phyloP scores from a whole-genome alignment of 1,139 yeast genomes.

The Sugiyamaella novakii region DNA sequence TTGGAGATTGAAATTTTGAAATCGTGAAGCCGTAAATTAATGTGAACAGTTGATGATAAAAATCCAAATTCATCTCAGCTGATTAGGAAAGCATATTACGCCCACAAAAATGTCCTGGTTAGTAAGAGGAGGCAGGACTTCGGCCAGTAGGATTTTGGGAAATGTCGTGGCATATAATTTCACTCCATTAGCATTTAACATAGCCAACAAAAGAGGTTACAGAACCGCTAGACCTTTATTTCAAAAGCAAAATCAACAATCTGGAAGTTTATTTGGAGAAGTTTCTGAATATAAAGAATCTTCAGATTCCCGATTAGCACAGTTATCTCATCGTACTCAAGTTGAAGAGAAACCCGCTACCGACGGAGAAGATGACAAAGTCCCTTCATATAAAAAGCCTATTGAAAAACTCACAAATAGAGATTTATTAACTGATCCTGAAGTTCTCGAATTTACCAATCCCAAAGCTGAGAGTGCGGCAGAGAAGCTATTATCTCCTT shows the following conservation, averaged over 20 bases:
- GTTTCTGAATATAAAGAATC: conserved; percentile 30
- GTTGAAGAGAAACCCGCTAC: conserved; percentile 13
- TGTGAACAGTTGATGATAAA: too few species aligned
- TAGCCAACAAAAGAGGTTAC: background rate
- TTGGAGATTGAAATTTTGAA: conserved; percentile 14
- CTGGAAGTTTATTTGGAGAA: conserved; percentile 33
- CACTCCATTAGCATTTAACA: background rate
- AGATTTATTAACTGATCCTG: conserved; percentile 31
- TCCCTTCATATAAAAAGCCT: conserved; percentile 12
- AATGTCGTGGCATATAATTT: conserved; percentile 3
- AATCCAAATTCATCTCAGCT: too few species aligned
- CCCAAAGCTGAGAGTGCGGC: conserved; percentile 40
- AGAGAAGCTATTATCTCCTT: conserved; percentile 62
- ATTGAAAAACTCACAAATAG: conserved; percentile 24
- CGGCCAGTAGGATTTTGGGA: conserved; percentile 6
- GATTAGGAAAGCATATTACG: too few species aligned
- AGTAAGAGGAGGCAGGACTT: conserved; percentile 7
- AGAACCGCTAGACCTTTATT: background rate
- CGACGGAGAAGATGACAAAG: conserved; percentile 19
- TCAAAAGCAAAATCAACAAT: conserved; percentile 5
- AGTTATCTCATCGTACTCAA: conserved; percentile 23
- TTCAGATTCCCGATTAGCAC: conserved; percentile 24
- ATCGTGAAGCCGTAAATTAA: too few species aligned
- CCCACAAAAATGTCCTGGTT: conserved; percentile 8
- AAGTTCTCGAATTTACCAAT: conserved; percentile 28